Base-by-base conservation (phyloP, 2,329 filamentous ascomycete species). In the Chrysosporium queenslandicum region DNA sequence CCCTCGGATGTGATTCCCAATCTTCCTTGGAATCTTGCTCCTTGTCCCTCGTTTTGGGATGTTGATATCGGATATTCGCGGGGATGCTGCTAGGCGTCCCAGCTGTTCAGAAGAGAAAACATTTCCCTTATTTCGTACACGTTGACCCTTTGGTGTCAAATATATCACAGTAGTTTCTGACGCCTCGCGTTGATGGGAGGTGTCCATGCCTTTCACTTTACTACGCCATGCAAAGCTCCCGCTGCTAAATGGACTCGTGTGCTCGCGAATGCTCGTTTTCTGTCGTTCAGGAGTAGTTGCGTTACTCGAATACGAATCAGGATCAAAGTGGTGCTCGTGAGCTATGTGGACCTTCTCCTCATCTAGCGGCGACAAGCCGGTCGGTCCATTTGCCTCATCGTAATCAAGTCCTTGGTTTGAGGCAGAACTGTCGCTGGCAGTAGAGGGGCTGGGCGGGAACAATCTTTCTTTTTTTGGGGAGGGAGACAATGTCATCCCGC, bases 381-480 rank as follows among this genome's bases (percentile, higher is more conserved):
- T 16, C 3, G 37, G 14, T 16, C 18, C n/a, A 4, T 25, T 43
- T 27, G 39, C 9, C 25, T 21, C 39, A 16, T 46, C 49, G 46
- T 36, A 45, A 29, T 43, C 18, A n/a, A 12, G 34, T 25, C 37
- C 42, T 16, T 45, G 21, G 20, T n/a, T 41, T 14, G 20, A 36
- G 34, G 5, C 16, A 7, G 16, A 16, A 47, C 37, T 39, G 23
- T 36, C 43, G 27, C 32, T 41, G 16, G 6, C 34, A n/a, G 39
- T 41, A 11, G 41, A 43, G 5, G 54, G 54, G 23, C 54, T 56
- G 20, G 41, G 34, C 21, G 54, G 54, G 34, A 56, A 56, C 6
- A 56, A 30, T 25, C 54, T 43, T 40, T 50, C 30, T 27, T 56
- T 56, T 9, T 21, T 43, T 18, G 54, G 54, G 6, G 54, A 53